Conservation (phyloP, 225 moss, liverwort and hornwort genomes). For the Ulota crispa region DNA sequence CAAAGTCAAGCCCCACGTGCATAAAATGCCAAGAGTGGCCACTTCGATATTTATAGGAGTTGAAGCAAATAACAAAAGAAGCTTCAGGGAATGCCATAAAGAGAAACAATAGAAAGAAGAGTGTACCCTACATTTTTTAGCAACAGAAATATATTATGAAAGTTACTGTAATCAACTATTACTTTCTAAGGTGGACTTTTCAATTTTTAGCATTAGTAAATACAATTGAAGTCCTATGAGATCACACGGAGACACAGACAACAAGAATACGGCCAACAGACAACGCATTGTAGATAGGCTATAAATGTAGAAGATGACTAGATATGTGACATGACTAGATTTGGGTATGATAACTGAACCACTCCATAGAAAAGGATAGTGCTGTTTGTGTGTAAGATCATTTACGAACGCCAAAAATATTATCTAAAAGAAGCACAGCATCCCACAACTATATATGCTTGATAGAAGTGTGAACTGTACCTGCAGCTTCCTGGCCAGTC, state of each 20-base stretch:
- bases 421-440: background rate
- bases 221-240: background rate
- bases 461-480: conserved; percentile 22
- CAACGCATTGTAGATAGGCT: background rate
- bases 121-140: background rate
- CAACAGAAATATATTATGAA: background rate
- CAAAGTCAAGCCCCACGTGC: background rate
- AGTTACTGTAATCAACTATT: background rate
- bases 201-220: background rate
- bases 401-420: background rate
- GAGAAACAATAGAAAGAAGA: background rate
- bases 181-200: background rate
- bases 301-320: background rate
- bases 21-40: background rate
- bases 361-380: background rate
- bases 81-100: background rate
- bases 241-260: background rate
- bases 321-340: background rate
- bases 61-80: background rate
- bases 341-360: no score
- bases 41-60: background rate
- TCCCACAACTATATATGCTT: background rate
- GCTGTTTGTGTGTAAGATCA: background rate
- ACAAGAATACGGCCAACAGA: background rate
- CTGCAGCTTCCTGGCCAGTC: conserved; percentile 99